Conservation (phyloP, 2,329 filamentous ascomycete genomes). For the Anthostomella pinea region DNA sequence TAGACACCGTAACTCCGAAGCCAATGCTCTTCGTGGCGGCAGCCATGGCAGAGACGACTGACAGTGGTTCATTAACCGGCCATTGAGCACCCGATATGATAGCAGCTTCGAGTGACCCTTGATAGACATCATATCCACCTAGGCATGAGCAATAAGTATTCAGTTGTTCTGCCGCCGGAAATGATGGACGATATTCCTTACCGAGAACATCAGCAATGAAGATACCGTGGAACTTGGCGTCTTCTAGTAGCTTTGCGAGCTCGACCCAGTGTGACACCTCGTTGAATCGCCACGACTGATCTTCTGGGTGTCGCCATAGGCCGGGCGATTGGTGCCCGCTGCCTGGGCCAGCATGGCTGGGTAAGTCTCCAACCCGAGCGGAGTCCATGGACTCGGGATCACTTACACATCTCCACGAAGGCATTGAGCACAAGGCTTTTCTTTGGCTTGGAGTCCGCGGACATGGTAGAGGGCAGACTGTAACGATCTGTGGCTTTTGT, state of each 20-base stretch:
- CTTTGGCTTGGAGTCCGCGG: too few species aligned
- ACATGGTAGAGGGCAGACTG: too few species aligned
- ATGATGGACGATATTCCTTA: constrained; percentile 6
- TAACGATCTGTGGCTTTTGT: too few species aligned
- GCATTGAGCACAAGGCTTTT: constrained; percentile 50
- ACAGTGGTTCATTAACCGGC: constrained; percentile 67
- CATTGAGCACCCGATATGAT: constrained; percentile 64
- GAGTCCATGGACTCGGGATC: background rate
- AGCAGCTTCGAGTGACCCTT: constrained; percentile 55
- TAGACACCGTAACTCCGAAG: constrained; percentile 68
- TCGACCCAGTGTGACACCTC: constrained; percentile 62
- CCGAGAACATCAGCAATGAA: constrained; percentile 65
- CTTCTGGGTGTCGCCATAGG: constrained; percentile 50
- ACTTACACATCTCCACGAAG: constrained; percentile 47
- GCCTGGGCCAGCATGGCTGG: constrained; percentile 20
- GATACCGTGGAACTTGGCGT: constrained; percentile 61
- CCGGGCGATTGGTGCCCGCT: constrained; percentile 46
- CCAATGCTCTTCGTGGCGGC: constrained; percentile 65
- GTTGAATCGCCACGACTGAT: constrained; percentile 57
- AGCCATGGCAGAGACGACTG: constrained; percentile 66
- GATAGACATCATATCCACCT: constrained; percentile 70
- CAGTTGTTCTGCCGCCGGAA: constrained; percentile 6
- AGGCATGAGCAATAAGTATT: background rate
- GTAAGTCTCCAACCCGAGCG: too few species aligned
- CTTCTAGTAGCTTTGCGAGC: constrained; percentile 59